Percentiles rank a stretch among this genome's conserved stretches.
Conservation (phyloP, 371 early-diverging fungal species). For the Apophysomyces variabilis region DNA sequence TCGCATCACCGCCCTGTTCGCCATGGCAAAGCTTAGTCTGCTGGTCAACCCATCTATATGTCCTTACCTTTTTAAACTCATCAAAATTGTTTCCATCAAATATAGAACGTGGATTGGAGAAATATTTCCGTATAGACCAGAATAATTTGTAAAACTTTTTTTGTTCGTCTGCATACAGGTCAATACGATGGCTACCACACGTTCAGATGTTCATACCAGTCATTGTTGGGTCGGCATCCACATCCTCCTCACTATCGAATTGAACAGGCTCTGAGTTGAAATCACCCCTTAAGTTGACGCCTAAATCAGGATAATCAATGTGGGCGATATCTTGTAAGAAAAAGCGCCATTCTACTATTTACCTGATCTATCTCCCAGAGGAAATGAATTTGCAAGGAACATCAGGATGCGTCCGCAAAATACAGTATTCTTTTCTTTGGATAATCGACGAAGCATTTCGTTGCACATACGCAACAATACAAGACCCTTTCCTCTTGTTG, state of each 20-base stretch:
- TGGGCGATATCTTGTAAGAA: not conserved
- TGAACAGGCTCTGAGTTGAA: conserved; percentile 72
- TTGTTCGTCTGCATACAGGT: conserved; percentile 37
- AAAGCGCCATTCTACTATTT: not conserved
- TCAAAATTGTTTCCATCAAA: conserved; percentile 38
- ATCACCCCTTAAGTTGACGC: conserved; percentile 84
- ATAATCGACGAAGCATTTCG: conserved; percentile 78
- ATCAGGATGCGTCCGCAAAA: conserved; percentile 84
- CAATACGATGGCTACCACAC: not conserved
- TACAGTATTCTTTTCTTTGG: conserved; percentile 78
- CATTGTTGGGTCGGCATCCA: conserved; percentile 45
- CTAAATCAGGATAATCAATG: conserved; percentile 21
- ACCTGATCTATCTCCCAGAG: conserved; percentile 80
- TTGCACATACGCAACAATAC: conserved; percentile 84
- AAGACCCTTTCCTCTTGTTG: conserved; percentile 80
- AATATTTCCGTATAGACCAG: conserved; percentile 48
- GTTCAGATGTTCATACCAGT: conserved; percentile 37
- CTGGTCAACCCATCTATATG: not conserved
- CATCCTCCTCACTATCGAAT: conserved; percentile 57
- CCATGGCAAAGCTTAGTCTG: not conserved
- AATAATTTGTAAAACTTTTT: conserved; percentile 52
- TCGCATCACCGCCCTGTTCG: conserved; percentile 35
- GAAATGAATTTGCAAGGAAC: conserved; percentile 79
- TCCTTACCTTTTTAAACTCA: conserved; percentile 39
- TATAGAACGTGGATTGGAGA: conserved; percentile 45